Evolutionary conservation across 139 green algal genomes (phyloP), one percentile per base, ranked within the genome.

Genomic region (Diplosphaera chodatii): DNA sequence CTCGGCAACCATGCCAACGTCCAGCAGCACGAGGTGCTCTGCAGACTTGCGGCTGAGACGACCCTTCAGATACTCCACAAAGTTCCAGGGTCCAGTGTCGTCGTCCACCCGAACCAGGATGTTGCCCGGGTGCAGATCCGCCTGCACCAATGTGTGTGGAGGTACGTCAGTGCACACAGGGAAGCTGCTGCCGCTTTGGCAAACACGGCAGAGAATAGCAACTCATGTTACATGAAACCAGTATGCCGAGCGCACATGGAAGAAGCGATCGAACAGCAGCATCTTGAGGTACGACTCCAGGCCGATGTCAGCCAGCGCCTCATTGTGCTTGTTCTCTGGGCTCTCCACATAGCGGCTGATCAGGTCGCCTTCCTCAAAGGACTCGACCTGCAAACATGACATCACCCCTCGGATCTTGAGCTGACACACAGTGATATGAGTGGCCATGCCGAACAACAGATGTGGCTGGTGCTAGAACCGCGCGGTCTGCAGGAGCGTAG

Each of bases 201-300:
- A n/a, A n/a, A n/a, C n/a, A n/a, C n/a, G n/a, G n/a, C n/a, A n/a
- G n/a, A n/a, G n/a, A n/a, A n/a, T n/a, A n/a, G n/a, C n/a, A n/a
- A n/a, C n/a, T n/a, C n/a, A n/a, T n/a, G n/a, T n/a, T n/a, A n/a
- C n/a, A n/a, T n/a, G n/a, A n/a, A n/a, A n/a, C n/a, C n/a, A n/a
- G n/a, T n/a, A n/a, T 48, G 37, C 37, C 8, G 37, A 48, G 10
- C 37, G 6, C 37, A 48, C 93, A 75, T 97, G 93, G 16, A 96
- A 82, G 77, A 96, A 96, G 84, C 96, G 96, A 83, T 97, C 91
- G 37, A 82, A 71, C 40, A 92, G 75, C 48, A 92, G 76, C 86
- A 92, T 92, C 77, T 91, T 77, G 40, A 97, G 74, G 82, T 91
- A 97, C 2, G 40, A 75, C 33, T 85, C 68, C 65, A 89, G 63